These are phyloP conservation scores for Euphorbia peplus DNA, from an alignment of 345 rosid genomes.

Conservation along the genomic window DNA sequence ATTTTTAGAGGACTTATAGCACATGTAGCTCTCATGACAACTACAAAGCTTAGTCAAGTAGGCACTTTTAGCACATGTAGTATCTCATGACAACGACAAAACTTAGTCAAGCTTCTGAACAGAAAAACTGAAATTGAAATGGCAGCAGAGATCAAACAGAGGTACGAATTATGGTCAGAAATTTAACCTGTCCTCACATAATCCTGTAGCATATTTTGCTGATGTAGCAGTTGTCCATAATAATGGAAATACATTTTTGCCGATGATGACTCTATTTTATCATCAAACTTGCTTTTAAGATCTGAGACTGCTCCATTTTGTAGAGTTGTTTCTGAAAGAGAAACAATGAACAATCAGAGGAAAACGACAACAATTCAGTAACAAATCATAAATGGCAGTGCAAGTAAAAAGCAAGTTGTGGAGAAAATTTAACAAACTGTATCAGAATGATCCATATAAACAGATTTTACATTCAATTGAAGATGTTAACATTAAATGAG, in stretches of 20 bases:
- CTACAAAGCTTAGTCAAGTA: no score
- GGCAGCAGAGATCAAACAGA: conserved; percentile 1
- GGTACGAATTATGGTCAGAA: conserved; percentile 9
- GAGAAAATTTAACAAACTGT: background rate
- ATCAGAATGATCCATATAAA: background rate
- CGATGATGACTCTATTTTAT: conserved; percentile 83
- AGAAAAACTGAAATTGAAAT: conserved; percentile 8
- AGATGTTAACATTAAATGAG: background rate
- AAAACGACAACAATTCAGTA: conserved; percentile 8
- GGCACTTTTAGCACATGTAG: conserved; percentile 1
- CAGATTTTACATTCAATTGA: background rate
- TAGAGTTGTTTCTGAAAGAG: conserved; percentile 38
- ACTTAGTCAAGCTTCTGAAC: conserved; percentile 4
- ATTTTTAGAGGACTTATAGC: background rate
- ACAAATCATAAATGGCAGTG: background rate
- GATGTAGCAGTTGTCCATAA: conserved; percentile 92
- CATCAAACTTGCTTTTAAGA: conserved; percentile 75
- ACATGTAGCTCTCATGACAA: no score
- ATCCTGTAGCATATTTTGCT: conserved; percentile 98
- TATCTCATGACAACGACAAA: background rate
- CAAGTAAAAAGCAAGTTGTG: background rate
- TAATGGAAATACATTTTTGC: conserved; percentile 99
- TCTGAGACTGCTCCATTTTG: conserved; percentile 52
- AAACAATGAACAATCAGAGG: conserved; percentile 23
- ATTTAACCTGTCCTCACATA: conserved; percentile 94